Evolutionary conservation across 306 rosid species (phyloP).

Genomic region (Trifolium fragiferum): DNA sequence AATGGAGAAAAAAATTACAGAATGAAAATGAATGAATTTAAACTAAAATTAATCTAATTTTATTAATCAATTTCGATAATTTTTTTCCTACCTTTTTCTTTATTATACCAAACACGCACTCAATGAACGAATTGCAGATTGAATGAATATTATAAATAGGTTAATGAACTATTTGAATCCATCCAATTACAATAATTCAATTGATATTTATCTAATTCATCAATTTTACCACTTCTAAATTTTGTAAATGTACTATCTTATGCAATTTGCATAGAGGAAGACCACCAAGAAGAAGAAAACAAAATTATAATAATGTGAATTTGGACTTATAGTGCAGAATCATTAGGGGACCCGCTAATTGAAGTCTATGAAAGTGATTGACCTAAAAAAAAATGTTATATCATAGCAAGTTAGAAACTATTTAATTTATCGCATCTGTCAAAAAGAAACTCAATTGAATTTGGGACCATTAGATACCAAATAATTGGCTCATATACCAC

Average conservation of each 20-base stretch:
- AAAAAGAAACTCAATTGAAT: not conserved
- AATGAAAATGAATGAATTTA: too few species aligned
- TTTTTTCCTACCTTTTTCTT: too few species aligned
- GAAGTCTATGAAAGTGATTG: constrained; percentile 31
- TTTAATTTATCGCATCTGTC: constrained; percentile 19
- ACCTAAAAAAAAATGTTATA: not conserved
- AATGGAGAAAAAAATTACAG: too few species aligned
- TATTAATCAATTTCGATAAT: too few species aligned
- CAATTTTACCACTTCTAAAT: too few species aligned
- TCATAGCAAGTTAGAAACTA: constrained; percentile 2
- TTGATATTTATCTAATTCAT: too few species aligned
- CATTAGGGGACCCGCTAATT: constrained; percentile 36
- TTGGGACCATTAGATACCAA: constrained; percentile 49
- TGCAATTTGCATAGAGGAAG: not conserved
- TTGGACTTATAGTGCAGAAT: constrained; percentile 31
- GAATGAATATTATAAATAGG: too few species aligned
- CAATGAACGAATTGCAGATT: too few species aligned
- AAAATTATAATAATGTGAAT: constrained; percentile 7
- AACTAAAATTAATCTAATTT: too few species aligned
- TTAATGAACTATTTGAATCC: too few species aligned
- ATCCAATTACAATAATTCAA: too few species aligned
- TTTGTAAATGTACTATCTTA: not conserved
- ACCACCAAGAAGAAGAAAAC: constrained; percentile 18
- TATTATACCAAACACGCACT: too few species aligned
- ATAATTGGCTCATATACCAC: constrained; percentile 30